Percentiles rank a stretch among this genome's conserved stretches.
Evolutionary conservation across 1,139 yeast species (phyloP).

Genomic region (Dujonia santamariae): DNA sequence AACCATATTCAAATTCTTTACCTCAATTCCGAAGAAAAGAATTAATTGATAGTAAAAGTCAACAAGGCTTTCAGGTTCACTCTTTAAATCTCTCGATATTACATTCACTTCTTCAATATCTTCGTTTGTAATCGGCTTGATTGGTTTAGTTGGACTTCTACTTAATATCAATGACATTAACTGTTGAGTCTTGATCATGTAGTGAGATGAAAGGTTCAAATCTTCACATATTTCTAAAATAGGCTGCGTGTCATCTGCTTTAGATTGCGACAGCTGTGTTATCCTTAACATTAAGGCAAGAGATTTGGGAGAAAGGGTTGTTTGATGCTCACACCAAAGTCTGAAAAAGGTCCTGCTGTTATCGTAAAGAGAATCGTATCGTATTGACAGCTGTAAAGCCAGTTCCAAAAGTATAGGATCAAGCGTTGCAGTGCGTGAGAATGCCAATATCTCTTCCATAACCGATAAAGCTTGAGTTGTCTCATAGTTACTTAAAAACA

Average conservation of each 20-base stretch:
- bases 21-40: slow-evolving; percentile 16
- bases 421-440: slow-evolving; percentile 15
- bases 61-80: slow-evolving; percentile 10
- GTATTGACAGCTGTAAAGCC: slow-evolving; percentile 22
- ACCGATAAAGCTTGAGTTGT: slow-evolving; percentile 3
- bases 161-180: slow-evolving; percentile 1
- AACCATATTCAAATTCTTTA: slow-evolving; percentile 18
- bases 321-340: slow-evolving; percentile 18
- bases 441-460: slow-evolving; percentile 2
- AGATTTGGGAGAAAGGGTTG: slow-evolving; percentile 25
- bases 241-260: background rate
- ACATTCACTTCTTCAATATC: slow-evolving; percentile 22
- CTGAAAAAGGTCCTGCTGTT: slow-evolving; percentile 13
- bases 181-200: slow-evolving; percentile 5
- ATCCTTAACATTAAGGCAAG: slow-evolving; percentile 28
- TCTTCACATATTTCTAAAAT: background rate
- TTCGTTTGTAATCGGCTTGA: slow-evolving; percentile 22
- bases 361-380: slow-evolving; percentile 32
- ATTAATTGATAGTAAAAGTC: slow-evolving; percentile 19
- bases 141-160: slow-evolving; percentile 4
- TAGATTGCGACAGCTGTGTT: background rate
- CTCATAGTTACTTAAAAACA: slow-evolving; percentile 32
- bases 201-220: background rate
- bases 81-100: slow-evolving; percentile 14
- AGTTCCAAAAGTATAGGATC: slow-evolving; percentile 26